These are phyloP conservation scores for Trichoderma cornu-damae DNA, from an alignment of 2,329 filamentous ascomycete species.

Conservation along the genomic window DNA sequence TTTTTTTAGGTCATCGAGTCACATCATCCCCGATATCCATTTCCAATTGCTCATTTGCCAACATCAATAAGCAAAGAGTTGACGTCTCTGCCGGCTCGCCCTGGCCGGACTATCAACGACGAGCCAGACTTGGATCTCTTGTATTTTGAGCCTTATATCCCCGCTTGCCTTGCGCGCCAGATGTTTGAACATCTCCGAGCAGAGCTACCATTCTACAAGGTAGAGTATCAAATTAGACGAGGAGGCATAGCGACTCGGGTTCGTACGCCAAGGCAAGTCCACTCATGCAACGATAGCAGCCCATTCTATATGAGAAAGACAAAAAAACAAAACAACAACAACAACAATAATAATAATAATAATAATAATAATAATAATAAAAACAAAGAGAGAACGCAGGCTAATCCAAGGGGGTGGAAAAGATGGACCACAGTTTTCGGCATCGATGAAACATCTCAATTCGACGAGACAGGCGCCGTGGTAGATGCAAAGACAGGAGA, in stretches of 20 bases:
- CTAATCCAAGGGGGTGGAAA: neutral
- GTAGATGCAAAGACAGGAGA: conserved; percentile 40
- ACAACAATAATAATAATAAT: too few species aligned
- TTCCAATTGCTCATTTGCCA: conserved; percentile 44
- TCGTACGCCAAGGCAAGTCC: conserved; percentile 42
- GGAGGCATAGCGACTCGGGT: conserved; percentile 59
- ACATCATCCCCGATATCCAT: conserved; percentile 45
- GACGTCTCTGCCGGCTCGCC: conserved; percentile 44
- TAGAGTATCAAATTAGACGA: conserved; percentile 67
- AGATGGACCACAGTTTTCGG: conserved; percentile 54
- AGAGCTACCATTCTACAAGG: conserved; percentile 71
- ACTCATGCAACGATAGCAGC: neutral
- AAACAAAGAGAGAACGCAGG: too few species aligned
- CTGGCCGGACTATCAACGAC: conserved; percentile 55
- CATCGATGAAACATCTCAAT: conserved; percentile 57
- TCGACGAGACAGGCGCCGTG: conserved; percentile 42
- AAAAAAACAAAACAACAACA: too few species aligned
- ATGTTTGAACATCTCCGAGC: conserved; percentile 66
- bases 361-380: too few species aligned
- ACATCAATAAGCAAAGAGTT: conserved; percentile 36
- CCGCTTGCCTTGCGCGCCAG: conserved; percentile 48
- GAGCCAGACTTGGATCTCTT: conserved; percentile 67
- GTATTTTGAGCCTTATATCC: conserved; percentile 70
- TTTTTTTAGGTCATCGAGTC: too few species aligned
- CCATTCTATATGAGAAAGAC: neutral